phyloP scores from a whole-genome alignment of 805 yeast genomes.

The Teunomyces gatunensis region DNA sequence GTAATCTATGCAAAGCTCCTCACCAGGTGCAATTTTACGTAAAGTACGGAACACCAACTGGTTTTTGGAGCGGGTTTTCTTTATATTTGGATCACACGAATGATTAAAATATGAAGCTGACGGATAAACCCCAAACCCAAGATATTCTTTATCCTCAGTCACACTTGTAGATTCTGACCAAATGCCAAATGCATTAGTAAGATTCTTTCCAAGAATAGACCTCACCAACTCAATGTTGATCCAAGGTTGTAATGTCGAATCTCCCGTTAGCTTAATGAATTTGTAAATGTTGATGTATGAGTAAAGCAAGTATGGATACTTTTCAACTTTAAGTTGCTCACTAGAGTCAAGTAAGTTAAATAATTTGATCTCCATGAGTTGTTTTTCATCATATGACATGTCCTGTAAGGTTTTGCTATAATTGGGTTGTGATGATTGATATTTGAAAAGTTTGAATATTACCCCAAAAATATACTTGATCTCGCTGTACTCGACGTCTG shows the following conservation, averaged over 20 bases:
- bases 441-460: conserved; percentile 28
- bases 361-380: conserved; percentile 17
- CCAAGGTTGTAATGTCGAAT: conserved; percentile 28
- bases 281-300: conserved; percentile 49
- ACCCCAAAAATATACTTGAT: conserved; percentile 46
- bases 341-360: conserved; percentile 51
- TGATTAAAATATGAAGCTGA: conserved; percentile 68
- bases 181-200: conserved; percentile 68
- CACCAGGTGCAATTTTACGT: conserved; percentile 38
- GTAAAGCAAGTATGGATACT: conserved; percentile 46
- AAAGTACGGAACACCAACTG: conserved; percentile 43
- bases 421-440: neutral
- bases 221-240: conserved; percentile 43
- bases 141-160: conserved; percentile 49
- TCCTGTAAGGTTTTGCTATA: neutral
- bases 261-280: conserved; percentile 42
- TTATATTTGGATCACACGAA: conserved; percentile 58
- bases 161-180: conserved; percentile 46
- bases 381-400: neutral
- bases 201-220: conserved; percentile 53
- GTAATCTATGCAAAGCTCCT: conserved; percentile 59
- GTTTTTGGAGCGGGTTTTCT: conserved; percentile 40
- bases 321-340: conserved; percentile 44
- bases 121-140: conserved; percentile 61
- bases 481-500: conserved; percentile 52